Percentiles rank a stretch among this genome's conserved stretches.
These are phyloP conservation scores for Cyclocybe aegerita DNA, from an alignment of 768 basidiomycete genomes.

Conservation along the genomic window DNA sequence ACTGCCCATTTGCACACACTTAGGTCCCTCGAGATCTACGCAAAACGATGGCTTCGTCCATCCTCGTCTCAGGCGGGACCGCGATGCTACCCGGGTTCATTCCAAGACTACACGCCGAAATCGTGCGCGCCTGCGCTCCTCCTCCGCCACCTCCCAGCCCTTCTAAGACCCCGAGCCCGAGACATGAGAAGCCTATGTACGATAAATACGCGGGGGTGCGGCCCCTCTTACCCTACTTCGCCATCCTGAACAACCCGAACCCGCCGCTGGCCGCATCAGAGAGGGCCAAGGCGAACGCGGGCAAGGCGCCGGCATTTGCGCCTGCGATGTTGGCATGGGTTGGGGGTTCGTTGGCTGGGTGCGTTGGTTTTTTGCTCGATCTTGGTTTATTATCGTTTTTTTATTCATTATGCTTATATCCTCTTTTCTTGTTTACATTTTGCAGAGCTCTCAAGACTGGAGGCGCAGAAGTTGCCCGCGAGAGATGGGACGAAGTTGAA, in stretches of 20 bases:
- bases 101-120: constrained; percentile 78
- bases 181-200: constrained; percentile 47
- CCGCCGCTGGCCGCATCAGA: constrained; percentile 52
- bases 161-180: constrained; percentile 31
- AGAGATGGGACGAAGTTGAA: constrained; percentile 82
- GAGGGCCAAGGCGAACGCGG: constrained; percentile 61
- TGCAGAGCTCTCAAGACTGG: constrained; percentile 81
- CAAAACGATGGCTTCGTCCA: constrained; percentile 77
- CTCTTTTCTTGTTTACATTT: constrained; percentile 3
- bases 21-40: constrained; percentile 91
- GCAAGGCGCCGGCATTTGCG: constrained; percentile 85
- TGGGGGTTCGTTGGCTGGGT: constrained; percentile 92
- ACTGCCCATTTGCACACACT: no score
- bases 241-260: constrained; percentile 83
- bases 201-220: constrained; percentile 78
- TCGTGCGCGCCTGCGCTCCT: constrained; percentile 45
- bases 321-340: constrained; percentile 87
- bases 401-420: constrained; percentile 2
- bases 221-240: constrained; percentile 67
- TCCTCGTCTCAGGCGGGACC: constrained; percentile 87
- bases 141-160: constrained; percentile 29
- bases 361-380: constrained; percentile 23
- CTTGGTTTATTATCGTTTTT: neutral
- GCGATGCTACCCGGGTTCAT: constrained; percentile 93
- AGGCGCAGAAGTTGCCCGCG: constrained; percentile 77